Evolutionary conservation across 352 stramenopile species (phyloP).

Genomic region (Pythium vanterpoolii): DNA sequence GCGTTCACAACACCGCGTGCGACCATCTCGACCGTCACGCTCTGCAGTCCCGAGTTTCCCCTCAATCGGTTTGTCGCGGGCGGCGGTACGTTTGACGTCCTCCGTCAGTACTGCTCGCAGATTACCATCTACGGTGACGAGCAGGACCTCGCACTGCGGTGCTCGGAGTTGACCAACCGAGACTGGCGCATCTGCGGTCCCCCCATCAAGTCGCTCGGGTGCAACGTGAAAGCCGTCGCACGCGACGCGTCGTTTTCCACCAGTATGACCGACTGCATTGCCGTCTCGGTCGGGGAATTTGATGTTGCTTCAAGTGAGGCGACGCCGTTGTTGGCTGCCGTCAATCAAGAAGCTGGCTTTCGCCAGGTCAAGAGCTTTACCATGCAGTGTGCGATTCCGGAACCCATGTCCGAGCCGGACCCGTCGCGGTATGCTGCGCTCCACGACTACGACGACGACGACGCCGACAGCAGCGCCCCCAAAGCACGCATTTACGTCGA

Average conservation of each 20-base stretch:
- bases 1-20: neutral
- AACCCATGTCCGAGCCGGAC: neutral
- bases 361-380: neutral
- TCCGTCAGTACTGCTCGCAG: slow-evolving; percentile 35
- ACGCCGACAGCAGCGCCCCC: slow-evolving; percentile 11
- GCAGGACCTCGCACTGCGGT: slow-evolving; percentile 9
- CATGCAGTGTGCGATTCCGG: neutral
- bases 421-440: neutral
- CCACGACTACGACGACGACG: neutral
- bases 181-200: neutral
- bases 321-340: neutral
- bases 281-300: neutral
- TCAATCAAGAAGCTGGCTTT: slow-evolving; percentile 5
- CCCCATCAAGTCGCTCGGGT: slow-evolving; percentile 2
- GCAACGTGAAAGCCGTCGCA: neutral
- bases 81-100: slow-evolving; percentile 33
- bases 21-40: neutral
- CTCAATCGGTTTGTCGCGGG: slow-evolving; percentile 38
- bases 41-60: slow-evolving; percentile 60
- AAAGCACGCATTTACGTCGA: slow-evolving; percentile 50
- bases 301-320: neutral
- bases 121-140: slow-evolving; percentile 63
- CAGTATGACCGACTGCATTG: neutral
- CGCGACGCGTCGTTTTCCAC: slow-evolving; percentile 2
- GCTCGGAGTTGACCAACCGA: slow-evolving; percentile 10